phyloP scores from a whole-genome alignment of 225 moss, liverwort and hornwort genomes.

The Anthoceros angustus region DNA sequence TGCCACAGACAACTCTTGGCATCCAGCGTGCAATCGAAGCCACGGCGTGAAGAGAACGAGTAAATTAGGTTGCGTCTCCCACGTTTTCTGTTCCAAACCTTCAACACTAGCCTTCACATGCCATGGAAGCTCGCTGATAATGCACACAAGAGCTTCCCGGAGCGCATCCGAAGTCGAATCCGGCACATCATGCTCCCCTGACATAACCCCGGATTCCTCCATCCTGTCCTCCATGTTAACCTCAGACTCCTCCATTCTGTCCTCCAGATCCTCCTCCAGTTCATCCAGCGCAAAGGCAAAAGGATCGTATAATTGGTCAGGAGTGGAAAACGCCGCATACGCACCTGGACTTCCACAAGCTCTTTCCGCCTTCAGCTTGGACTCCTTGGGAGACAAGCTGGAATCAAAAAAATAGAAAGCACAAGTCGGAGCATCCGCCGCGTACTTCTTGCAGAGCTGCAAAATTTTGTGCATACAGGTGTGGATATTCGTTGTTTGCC shows the following conservation, averaged over 20 bases:
- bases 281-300: background rate
- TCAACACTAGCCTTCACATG: background rate
- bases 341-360: background rate
- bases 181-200: no score
- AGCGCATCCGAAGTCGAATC: background rate
- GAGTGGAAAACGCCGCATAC: background rate
- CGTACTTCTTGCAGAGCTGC: background rate
- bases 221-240: background rate
- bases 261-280: background rate
- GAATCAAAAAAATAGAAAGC: background rate
- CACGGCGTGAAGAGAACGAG: background rate
- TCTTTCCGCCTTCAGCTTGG: background rate
- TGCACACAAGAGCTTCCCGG: background rate
- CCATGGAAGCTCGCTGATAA: background rate
- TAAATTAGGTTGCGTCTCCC: background rate
- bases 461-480: background rate
- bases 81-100: background rate
- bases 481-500: conserved; percentile 1
- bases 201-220: background rate
- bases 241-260: background rate
- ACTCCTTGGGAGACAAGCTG: background rate
- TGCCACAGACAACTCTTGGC: background rate
- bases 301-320: background rate
- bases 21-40: background rate
- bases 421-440: background rate